A percentile compares a stretch with the other conserved stretches of the same genome.
phyloP scores from a whole-genome alignment of 2,329 filamentous ascomycete species.

The Coniochaeta hoffmannii region DNA sequence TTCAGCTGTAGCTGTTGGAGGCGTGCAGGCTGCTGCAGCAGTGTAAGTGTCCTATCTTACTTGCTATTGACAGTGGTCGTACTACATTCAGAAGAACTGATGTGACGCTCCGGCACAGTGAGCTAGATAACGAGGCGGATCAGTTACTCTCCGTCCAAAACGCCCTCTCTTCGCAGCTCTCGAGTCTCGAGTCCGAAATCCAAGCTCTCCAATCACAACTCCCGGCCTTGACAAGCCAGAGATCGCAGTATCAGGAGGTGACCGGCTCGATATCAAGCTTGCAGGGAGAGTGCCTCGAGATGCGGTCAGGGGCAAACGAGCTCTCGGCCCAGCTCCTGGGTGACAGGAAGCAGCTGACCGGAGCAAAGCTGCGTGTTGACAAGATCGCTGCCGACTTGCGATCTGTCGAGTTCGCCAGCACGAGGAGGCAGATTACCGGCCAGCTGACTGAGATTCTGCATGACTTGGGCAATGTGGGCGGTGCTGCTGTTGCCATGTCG shows the following conservation, averaged over 20 bases:
- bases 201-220: neutral
- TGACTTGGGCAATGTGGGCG: neutral
- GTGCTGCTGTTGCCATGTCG: neutral
- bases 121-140: neutral
- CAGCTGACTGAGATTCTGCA: neutral
- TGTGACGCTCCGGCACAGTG: neutral
- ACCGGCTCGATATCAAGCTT: neutral
- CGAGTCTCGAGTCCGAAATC: neutral
- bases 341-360: neutral
- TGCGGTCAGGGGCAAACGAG: neutral
- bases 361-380: neutral
- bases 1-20: neutral
- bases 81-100: neutral
- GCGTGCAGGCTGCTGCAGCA: neutral
- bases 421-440: neutral
- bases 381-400: neutral
- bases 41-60: neutral
- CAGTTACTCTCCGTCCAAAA: neutral
- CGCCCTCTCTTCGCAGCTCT: neutral
- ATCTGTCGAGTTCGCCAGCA: neutral
- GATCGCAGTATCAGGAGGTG: neutral
- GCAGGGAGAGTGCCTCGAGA: neutral
- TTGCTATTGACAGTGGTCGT: neutral
- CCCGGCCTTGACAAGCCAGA: neutral
- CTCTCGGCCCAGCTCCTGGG: neutral